Base-by-base conservation (phyloP, 2,329 filamentous ascomycete genomes). In the Colletotrichum sp. region DNA sequence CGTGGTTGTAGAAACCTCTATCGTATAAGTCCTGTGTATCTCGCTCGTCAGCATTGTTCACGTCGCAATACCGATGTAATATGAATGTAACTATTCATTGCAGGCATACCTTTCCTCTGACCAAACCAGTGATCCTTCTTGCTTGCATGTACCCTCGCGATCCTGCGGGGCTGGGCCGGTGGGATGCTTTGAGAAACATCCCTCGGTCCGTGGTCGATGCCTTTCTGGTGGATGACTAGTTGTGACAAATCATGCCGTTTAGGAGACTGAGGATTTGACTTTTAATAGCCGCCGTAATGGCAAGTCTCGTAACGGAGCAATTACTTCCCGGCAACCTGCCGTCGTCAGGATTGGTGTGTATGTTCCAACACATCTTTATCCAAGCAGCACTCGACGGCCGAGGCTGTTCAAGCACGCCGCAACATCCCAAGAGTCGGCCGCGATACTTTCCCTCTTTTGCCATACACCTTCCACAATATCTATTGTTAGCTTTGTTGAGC, bases 391-490 rank as follows among this genome's bases (percentile, higher is more conserved):
- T 72, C 81, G 82, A 74, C 86, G 82, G 30, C 85, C 85, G 55
- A 86, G 78, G 67, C 84, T 80, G 65, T 84, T 85, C 71, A 89
- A 79, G 75, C 86, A 88, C 71, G 83, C 84, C 16, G 82, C 82
- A 65, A 88, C 75, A 68, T 88, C 87, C 87, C 86, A 88, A n/a
- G 80, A 82, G 74, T 84, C 84, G 66, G 85, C 15, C 84, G 83
- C 70, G 82, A 78, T 77, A 16, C 39, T 36, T 15, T 82, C 82
- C 7, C 85, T 80, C 28, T 79, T 79, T 3, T 82, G 80, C 88
- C 88, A 90, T 2, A 89, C 86, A 36, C 80, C 81, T 78, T 88
- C 85, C 84, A 89, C 86, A 28, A 89, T 67, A 18, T 82, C 81
- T 48, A 87, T 79, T 5, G 87, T 85, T 69, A 87, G 84, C 74